These are phyloP conservation scores for Phallus indusiatus DNA, from an alignment of 768 basidiomycete species.

Conservation along the genomic window DNA sequence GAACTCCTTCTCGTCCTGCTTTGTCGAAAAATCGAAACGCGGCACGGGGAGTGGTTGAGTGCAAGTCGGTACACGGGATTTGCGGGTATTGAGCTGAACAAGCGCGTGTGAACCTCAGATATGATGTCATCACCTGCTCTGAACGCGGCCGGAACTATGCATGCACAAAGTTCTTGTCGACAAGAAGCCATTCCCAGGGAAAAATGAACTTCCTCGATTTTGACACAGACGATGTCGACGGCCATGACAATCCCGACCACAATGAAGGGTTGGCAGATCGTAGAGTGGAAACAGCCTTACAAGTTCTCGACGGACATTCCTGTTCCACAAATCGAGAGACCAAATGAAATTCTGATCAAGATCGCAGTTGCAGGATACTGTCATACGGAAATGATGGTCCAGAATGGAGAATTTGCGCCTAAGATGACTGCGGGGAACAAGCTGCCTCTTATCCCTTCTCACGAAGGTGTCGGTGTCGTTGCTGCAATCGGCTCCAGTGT, in stretches of 20 bases:
- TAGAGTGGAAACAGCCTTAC: constrained; percentile 3
- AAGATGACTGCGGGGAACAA: neutral
- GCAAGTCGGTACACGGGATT: too few relatives aligned
- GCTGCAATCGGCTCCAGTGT: neutral
- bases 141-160: too few relatives aligned
- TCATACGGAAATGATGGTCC: constrained; percentile 6
- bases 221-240: neutral
- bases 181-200: too few relatives aligned
- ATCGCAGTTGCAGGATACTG: constrained; percentile 6
- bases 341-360: constrained; percentile 2
- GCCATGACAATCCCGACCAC: neutral
- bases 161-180: too few relatives aligned
- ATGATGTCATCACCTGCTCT: too few relatives aligned
- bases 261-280: constrained; percentile 5
- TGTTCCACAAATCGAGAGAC: neutral
- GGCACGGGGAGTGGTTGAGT: too few relatives aligned
- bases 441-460: constrained; percentile 5
- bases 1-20: too few relatives aligned
- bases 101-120: too few relatives aligned
- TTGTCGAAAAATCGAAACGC: too few relatives aligned
- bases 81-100: too few relatives aligned
- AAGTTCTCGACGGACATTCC: constrained; percentile 1
- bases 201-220: neutral
- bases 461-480: constrained; percentile 2
- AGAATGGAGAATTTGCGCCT: neutral